phyloP scores from a whole-genome alignment of 768 basidiomycete species.

The Leccinum fibrillosum region DNA sequence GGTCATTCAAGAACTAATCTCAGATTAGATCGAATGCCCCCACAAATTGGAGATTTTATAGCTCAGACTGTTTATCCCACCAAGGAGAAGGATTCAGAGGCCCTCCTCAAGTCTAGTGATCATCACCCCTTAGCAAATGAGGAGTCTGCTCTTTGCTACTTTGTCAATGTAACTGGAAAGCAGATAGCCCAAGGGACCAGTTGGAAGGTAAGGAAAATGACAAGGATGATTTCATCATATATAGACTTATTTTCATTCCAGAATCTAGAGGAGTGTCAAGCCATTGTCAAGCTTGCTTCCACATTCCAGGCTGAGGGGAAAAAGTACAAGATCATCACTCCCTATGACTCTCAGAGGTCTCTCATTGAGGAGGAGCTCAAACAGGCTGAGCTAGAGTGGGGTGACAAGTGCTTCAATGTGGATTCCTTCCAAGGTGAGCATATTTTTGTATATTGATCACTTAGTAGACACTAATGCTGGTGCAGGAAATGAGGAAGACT shows the following conservation, averaged over 20 bases:
- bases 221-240: not conserved
- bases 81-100: conserved; percentile 27
- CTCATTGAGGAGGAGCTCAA: conserved; percentile 57
- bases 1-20: conserved; percentile 1
- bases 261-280: conserved; percentile 59
- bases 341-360: conserved; percentile 73
- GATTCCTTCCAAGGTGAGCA: conserved; percentile 75
- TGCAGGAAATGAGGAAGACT: conserved; percentile 80
- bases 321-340: conserved; percentile 68
- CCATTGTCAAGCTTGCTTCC: conserved; percentile 54
- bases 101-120: conserved; percentile 47
- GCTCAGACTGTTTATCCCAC: conserved; percentile 63
- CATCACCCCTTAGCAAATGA: conserved; percentile 46
- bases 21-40: conserved; percentile 74
- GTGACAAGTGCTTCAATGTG: conserved; percentile 72
- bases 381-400: conserved; percentile 48
- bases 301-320: conserved; percentile 50
- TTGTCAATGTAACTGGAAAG: conserved; percentile 54
- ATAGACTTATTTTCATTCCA: conserved; percentile 23
- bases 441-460: not conserved
- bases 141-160: conserved; percentile 50
- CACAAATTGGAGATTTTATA: conserved; percentile 72
- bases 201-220: conserved; percentile 32
- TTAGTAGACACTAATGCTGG: not conserved
- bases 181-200: conserved; percentile 38